These are phyloP conservation scores for Flaveria trinervia DNA, from an alignment of 129 eudicot genomes.

Conservation along the genomic window DNA sequence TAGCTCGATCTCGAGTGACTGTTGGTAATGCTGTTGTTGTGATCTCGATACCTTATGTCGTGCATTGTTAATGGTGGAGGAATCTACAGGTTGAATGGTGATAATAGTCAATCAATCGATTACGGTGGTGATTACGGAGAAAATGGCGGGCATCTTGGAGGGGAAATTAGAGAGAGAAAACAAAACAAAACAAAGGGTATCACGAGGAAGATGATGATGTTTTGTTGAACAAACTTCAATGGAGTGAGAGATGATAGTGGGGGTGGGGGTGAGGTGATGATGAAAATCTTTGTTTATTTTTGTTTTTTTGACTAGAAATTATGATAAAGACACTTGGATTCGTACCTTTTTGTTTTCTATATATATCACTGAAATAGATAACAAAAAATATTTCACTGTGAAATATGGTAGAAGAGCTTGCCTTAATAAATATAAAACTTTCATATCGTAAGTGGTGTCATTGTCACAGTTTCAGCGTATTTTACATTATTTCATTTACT, in stretches of 20 bases:
- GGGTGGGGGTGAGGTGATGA: not conserved
- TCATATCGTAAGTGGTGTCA: not conserved
- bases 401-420: not conserved
- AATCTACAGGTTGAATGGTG: slow-evolving; percentile 15
- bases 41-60: slow-evolving; percentile 48
- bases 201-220: slow-evolving; percentile 40
- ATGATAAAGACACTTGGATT: slow-evolving; percentile 6
- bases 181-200: slow-evolving; percentile 12
- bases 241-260: slow-evolving; percentile 18
- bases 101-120: not conserved
- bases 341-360: not conserved
- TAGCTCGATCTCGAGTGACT: slow-evolving; percentile 38
- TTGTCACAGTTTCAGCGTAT: not conserved
- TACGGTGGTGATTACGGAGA: slow-evolving; percentile 38
- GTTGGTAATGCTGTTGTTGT: not conserved
- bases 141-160: slow-evolving; percentile 47
- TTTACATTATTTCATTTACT: no score
- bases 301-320: not conserved
- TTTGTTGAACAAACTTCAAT: slow-evolving; percentile 17
- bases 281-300: not conserved
- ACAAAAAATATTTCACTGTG: not conserved
- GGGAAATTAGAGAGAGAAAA: not conserved
- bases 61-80: slow-evolving; percentile 49
- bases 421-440: not conserved
- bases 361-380: not conserved